A percentile compares a stretch with the other conserved stretches of the same genome.
These are phyloP conservation scores for Hibiscus tridactylites DNA, from an alignment of 345 rosid species.

Conservation along the genomic window DNA sequence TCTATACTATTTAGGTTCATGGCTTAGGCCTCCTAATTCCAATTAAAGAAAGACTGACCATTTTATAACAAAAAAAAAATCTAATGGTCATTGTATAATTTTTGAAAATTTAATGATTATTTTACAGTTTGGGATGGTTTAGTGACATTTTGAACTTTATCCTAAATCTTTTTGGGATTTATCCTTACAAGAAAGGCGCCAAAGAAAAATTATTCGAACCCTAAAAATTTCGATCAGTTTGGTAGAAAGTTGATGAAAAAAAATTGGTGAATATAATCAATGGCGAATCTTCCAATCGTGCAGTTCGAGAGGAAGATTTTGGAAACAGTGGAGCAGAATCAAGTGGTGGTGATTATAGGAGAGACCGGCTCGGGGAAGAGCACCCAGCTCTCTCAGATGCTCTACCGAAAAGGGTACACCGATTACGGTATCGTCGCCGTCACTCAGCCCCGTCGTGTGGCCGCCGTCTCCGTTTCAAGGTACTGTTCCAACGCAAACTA, in stretches of 20 bases:
- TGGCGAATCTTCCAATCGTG: conserved; percentile 77
- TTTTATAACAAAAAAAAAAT: too few species aligned
- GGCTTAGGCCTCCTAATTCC: too few species aligned
- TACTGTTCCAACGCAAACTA: conserved; percentile 1
- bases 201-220: conserved; percentile 3
- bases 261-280: conserved; percentile 1
- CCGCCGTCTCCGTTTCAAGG: conserved; percentile 93
- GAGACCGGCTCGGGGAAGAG: conserved; percentile 97
- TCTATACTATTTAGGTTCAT: too few species aligned
- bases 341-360: conserved; percentile 76
- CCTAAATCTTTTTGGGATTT: neutral
- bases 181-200: neutral
- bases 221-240: neutral
- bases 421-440: conserved; percentile 67
- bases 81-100: too few species aligned
- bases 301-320: conserved; percentile 71
- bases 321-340: conserved; percentile 57
- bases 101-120: too few species aligned
- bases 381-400: conserved; percentile 96
- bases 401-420: conserved; percentile 68
- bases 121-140: too few species aligned
- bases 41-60: too few species aligned
- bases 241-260: neutral
- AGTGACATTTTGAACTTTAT: too few species aligned
- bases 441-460: conserved; percentile 97